Evolutionary conservation across 2,329 filamentous ascomycete genomes (phyloP), one percentile per base, ranked within the genome.

Genomic region (Fusarium albosuccineum): DNA sequence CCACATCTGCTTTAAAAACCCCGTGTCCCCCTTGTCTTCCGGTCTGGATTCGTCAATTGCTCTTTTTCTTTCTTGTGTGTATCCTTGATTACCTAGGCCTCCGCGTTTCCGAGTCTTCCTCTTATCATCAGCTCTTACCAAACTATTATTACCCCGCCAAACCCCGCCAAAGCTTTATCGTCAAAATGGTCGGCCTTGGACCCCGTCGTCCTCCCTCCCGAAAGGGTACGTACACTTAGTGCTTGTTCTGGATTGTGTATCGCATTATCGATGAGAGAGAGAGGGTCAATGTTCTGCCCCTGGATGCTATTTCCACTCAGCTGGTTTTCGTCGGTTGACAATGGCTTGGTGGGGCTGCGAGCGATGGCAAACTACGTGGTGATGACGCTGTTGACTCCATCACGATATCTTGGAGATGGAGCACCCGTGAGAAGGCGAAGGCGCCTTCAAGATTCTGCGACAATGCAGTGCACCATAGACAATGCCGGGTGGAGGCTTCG

Each of bases 171-270:
- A 70, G 62, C 64, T 58, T 73, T 51, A 66, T 59, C 44, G 26
- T 67, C 77, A 83, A 78, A 75, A 85, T 85, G 83, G 83, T 85
- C 72, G 82, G 82, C 68, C 77, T 85, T 66, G 83, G 83, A 77
- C 82, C 82, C 73, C 81, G 82, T 75, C 82, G 79, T 75, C 82
- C 82, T 68, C 82, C 82, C 72, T 82, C 81, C 73, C 80, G 83
- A 71, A 93, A 92, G 87, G 92, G 92, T 92, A 87, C 79, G 88
- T 86, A 66, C 64, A 60, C 56, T 60, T 65, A 40, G 29, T 48
- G 41, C 41, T 68, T 40, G 34, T 53, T 45, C 22, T 60, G 33
- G 11, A 39, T 48, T 41, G 34, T 53, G 10, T 48, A 44, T 29
- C 46, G 44, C 17, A 11, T 52, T 52, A 30, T 37, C 36, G 26